Evolutionary conservation across 75 land plant species (phyloP).

Genomic region (Picea glauca): DNA sequence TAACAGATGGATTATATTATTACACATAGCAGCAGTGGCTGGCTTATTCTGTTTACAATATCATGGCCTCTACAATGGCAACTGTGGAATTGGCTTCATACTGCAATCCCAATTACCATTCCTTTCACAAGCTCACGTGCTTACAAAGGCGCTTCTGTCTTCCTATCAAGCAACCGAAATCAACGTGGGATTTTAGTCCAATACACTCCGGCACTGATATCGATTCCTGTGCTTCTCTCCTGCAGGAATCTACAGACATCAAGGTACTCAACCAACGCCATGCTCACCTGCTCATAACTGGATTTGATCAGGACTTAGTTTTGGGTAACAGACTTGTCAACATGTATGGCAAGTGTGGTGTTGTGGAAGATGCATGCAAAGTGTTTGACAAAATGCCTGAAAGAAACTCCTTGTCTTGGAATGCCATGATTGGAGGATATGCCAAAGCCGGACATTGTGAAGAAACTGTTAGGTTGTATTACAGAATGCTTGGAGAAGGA

Average conservation of each 20-base stretch:
- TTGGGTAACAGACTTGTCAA: conserved; percentile 13
- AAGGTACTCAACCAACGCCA: background rate
- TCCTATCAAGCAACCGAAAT: no score
- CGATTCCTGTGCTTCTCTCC: background rate
- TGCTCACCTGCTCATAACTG: background rate
- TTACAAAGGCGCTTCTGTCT: no score
- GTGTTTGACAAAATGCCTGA: conserved; percentile 31
- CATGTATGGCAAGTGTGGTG: conserved; percentile 34
- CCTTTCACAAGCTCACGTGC: no score
- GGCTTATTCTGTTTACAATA: no score
- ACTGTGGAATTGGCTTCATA: no score
- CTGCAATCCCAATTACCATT: no score
- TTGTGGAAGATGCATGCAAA: conserved; percentile 10
- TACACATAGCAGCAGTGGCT: no score
- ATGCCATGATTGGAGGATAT: conserved; percentile 24
- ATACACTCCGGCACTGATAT: no score
- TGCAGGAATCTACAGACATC: background rate
- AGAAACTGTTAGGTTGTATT: conserved; percentile 13
- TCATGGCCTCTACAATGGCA: no score
- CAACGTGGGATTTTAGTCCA: no score
- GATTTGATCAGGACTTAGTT: conserved; percentile 1
- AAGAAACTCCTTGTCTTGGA: conserved; percentile 32
- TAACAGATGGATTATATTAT: no score
- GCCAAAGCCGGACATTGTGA: conserved; percentile 7
- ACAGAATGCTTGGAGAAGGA: conserved; percentile 15